phyloP scores from a whole-genome alignment of 257 asterid genomes.

The Cynanchum wilfordii region DNA sequence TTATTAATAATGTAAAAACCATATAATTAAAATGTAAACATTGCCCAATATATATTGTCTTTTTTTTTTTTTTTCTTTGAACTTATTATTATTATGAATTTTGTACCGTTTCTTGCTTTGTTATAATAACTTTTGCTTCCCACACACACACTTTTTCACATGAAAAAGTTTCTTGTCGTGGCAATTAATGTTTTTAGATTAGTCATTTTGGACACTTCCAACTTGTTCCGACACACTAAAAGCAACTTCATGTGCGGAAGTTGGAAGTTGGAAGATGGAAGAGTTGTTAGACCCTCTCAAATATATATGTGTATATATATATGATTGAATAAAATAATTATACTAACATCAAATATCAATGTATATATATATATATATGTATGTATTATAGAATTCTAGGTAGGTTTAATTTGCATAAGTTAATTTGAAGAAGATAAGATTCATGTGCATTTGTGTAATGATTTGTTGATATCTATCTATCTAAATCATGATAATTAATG shows the following conservation, averaged over 20 bases:
- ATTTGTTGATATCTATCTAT: too few relatives aligned
- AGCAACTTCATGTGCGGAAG: conserved; percentile 13
- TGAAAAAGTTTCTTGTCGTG: not conserved
- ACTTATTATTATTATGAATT: too few relatives aligned
- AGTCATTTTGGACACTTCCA: not conserved
- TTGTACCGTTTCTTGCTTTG: not conserved
- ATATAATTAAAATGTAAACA: not conserved
- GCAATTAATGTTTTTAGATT: not conserved
- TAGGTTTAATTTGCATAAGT: too few relatives aligned
- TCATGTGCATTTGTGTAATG: not conserved
- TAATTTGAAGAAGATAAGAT: conserved; percentile 2
- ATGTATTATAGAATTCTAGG: too few relatives aligned
- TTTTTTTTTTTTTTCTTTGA: not conserved
- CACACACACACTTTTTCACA: not conserved
- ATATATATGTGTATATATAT: too few relatives aligned
- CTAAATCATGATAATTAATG: not conserved
- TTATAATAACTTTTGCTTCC: not conserved
- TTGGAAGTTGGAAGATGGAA: conserved; percentile 28
- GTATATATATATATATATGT: too few relatives aligned
- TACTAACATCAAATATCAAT: too few relatives aligned
- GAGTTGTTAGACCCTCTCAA: conserved; percentile 20
- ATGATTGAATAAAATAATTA: conserved; percentile 26
- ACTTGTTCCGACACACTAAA: not conserved
- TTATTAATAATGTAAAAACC: not conserved
- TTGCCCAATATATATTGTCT: not conserved